These are phyloP conservation scores for Pezicula radicicola DNA, from an alignment of 2,329 filamentous ascomycete species.

Conservation along the genomic window DNA sequence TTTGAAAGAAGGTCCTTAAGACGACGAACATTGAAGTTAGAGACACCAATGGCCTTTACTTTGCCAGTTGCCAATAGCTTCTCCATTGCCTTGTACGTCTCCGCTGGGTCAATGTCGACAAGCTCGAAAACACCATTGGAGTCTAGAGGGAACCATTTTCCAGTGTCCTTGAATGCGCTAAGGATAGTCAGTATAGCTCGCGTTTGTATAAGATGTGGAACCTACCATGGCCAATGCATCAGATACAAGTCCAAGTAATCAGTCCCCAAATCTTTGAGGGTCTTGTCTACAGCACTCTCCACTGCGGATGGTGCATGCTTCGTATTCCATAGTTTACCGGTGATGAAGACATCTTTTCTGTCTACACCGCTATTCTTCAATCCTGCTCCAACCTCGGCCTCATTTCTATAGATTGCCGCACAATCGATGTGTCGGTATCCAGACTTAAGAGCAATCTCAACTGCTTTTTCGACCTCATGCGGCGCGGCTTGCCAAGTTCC, in stretches of 20 bases:
- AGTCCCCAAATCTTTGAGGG: conserved; percentile 28
- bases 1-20: conserved; percentile 37
- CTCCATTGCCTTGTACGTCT: conserved; percentile 36
- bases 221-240: conserved; percentile 27
- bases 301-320: conserved; percentile 26
- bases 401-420: conserved; percentile 19
- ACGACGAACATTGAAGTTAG: conserved; percentile 43
- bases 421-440: conserved; percentile 45
- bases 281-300: conserved; percentile 22
- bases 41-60: conserved; percentile 43
- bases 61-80: conserved; percentile 33
- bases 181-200: background rate
- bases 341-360: conserved; percentile 40
- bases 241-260: conserved; percentile 34
- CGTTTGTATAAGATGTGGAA: background rate
- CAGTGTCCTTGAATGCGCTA: conserved; percentile 6
- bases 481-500: conserved; percentile 40
- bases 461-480: conserved; percentile 36
- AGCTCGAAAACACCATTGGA: conserved; percentile 9
- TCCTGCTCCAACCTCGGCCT: conserved; percentile 37
- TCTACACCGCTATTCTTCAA: conserved; percentile 31
- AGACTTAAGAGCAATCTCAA: conserved; percentile 48
- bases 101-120: conserved; percentile 4
- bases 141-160: conserved; percentile 9
- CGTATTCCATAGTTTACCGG: conserved; percentile 57